Conservation (phyloP, 179 eudicot genomes). For the Drosera spatulata region DNA sequence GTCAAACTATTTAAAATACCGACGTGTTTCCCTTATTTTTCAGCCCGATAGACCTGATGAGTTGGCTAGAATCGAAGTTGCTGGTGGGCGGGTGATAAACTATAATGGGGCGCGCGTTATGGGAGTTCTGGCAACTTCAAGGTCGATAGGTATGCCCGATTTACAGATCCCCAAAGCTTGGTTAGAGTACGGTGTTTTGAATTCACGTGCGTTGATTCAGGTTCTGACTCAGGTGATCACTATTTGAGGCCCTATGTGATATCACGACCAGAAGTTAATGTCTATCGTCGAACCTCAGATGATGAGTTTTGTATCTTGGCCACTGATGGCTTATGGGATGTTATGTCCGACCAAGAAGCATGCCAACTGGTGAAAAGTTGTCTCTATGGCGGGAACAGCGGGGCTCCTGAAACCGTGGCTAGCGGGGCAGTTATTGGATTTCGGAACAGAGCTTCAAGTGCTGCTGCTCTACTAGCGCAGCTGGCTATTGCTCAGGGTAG, state of each 20-base stretch:
- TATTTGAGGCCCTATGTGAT: constrained; percentile 62
- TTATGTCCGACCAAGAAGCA: constrained; percentile 48
- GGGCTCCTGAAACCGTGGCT: too few relatives aligned
- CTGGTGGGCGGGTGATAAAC: constrained; percentile 68
- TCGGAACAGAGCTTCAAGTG: constrained; percentile 10
- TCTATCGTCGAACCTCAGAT: constrained; percentile 22
- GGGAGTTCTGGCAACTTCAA: constrained; percentile 78
- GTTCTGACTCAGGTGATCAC: constrained; percentile 39
- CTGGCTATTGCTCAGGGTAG: constrained; percentile 38
- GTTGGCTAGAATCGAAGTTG: constrained; percentile 60
- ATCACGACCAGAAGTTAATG: constrained; percentile 46
- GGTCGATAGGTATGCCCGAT: constrained; percentile 58
- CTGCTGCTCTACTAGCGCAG: constrained; percentile 38
- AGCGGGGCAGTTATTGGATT: background rate
- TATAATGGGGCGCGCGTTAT: constrained; percentile 72
- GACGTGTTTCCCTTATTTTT: background rate
- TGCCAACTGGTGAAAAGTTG: constrained; percentile 49
- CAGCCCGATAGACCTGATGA: constrained; percentile 89
- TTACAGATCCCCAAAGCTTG: too few relatives aligned
- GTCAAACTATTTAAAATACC: too few relatives aligned
- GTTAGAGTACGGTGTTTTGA: too few relatives aligned
- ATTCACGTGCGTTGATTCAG: background rate
- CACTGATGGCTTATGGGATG: constrained; percentile 82
- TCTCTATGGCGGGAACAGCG: constrained; percentile 6
- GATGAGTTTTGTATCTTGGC: constrained; percentile 73